Conservation (phyloP, 768 basidiomycete species). For the Russula dissimulans region DNA sequence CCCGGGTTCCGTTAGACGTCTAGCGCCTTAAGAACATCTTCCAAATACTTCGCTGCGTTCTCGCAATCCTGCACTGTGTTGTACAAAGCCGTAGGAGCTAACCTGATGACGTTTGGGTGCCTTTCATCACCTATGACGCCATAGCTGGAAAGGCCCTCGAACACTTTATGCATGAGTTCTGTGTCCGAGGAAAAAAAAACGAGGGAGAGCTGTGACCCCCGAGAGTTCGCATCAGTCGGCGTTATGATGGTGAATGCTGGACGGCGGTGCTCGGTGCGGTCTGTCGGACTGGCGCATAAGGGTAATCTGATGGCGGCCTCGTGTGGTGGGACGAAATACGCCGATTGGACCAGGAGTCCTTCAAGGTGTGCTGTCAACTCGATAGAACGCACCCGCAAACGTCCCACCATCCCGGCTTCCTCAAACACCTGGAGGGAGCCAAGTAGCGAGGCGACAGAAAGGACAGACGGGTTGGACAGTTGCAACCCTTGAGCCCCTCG, state of each 20-base stretch:
- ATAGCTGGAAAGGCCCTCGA: conserved; percentile 44
- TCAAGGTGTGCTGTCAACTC: conserved; percentile 67
- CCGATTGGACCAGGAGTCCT: conserved; percentile 46
- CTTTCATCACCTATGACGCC: conserved; percentile 93
- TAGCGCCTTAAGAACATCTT: conserved; percentile 42
- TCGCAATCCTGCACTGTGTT: conserved; percentile 75
- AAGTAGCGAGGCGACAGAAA: conserved; percentile 70
- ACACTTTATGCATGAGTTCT: conserved; percentile 63
- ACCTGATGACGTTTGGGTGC: conserved; percentile 82
- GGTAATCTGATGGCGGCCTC: conserved; percentile 27
- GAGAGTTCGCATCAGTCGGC: conserved; percentile 50
- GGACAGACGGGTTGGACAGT: conserved; percentile 86
- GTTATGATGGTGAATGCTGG: conserved; percentile 88
- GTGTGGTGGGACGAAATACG: conserved; percentile 48
- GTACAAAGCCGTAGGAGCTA: conserved; percentile 83
- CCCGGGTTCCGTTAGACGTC: background rate
- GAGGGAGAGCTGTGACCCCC: conserved; percentile 86
- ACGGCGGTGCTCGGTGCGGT: background rate
- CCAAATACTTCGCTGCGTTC: conserved; percentile 53
- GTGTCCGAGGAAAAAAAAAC: conserved; percentile 58
- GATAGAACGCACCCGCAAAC: conserved; percentile 60
- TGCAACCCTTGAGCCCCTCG: conserved; percentile 92
- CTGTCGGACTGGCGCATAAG: conserved; percentile 16
- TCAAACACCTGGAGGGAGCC: conserved; percentile 78
- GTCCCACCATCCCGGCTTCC: conserved; percentile 62